Base-by-base conservation (phyloP, 129 eudicot genomes). In the Silybum marianum region DNA sequence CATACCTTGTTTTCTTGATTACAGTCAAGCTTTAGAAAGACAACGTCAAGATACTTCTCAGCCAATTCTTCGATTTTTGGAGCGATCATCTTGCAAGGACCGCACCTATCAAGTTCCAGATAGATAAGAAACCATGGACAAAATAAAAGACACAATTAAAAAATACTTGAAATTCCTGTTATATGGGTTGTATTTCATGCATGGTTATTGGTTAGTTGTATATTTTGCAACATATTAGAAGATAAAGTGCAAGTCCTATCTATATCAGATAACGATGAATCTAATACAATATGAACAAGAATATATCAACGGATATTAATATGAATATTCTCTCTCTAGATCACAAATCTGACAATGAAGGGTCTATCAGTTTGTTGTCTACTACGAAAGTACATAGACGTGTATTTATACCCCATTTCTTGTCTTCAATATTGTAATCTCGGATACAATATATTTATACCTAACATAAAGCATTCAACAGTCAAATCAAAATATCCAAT, bases 81-180 rank as follows among this genome's bases (percentile, higher is more conserved):
- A 36, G 98, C 99, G 1, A 95, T 92, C 38, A 89, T 85, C 86
- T 95, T 92, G 82, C 99, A 95, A 68, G 99, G 99, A 69, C 98
- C 98, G 62, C 99, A 95, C 99, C 99, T 95, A 25, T 82, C 86
- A 82, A 69, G 42, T 72, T 72, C 32, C 69, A 34, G 60, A 24
- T n/a, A 54, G 7, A 42, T 63, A 72, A 83, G 65, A 70, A 62
- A 73, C 65, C 34, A 28, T 46, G 76, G 39, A 34, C 21, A 71
- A 46, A 13, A n/a, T 32, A 76, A 67, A 78, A 23, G 34, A 34
- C 8, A 78, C 72, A 36, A 63, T 9, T 42, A 18, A 46, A 23
- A 24, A 23, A 44, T 39, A 24, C 36, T 73, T 44, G 32, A 10
- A 22, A 46, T 22, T 73, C 38, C 66, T 73, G 32, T 44, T 21